Base-by-base conservation (phyloP, 1,284 basidiomycete species). In the Melampsora occidentalis region DNA sequence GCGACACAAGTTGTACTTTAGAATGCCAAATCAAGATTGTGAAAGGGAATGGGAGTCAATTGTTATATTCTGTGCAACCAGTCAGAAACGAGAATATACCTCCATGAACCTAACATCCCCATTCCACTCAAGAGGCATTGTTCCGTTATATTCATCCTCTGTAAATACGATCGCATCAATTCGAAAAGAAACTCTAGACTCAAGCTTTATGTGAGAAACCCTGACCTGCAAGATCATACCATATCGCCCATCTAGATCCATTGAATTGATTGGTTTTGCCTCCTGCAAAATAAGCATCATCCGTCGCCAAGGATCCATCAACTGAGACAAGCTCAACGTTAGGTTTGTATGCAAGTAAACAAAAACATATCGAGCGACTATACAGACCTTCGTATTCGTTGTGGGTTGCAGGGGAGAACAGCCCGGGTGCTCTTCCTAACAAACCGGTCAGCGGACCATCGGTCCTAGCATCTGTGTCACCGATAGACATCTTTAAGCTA, bases 101-200 rank as follows among this genome's bases (percentile, higher is more conserved):
- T 59, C 22, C 28, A 22, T 12, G 14, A 31, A 22, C n/a, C 53
- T 22, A 25, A 59, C 53, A 59, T 59, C 53, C 20, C 53, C 53
- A 31, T 59, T 59, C 53, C 53, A 59, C n/a, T 22, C 53, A 59
- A 59, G n/a, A 59, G 53, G 53, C 53, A 59, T 59, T 59, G 53
- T 59, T 9, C 53, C 53, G n/a, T 59, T 59, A 31, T 59, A 59
- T 59, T 59, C 28, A 59, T 59, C 28, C n/a, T 22, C 53, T 59
- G 53, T 59, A 12, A 18, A 59, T 59, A 59, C 22, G 53, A 46
- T 59, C 4, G 4, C 12, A 31, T 59, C 53, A 25, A 31, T 22
- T 18, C 14, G 3, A 16, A n/a, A 59, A 25, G 53, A 59, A 25
- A 25, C 12, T 18, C 12, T 59, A 31, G 12, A 59, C 10, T 59